A percentile compares a stretch with the other conserved stretches of the same genome.
Evolutionary conservation across 768 basidiomycete species (phyloP).

Genomic region (Sporobolomyces roseus): DNA sequence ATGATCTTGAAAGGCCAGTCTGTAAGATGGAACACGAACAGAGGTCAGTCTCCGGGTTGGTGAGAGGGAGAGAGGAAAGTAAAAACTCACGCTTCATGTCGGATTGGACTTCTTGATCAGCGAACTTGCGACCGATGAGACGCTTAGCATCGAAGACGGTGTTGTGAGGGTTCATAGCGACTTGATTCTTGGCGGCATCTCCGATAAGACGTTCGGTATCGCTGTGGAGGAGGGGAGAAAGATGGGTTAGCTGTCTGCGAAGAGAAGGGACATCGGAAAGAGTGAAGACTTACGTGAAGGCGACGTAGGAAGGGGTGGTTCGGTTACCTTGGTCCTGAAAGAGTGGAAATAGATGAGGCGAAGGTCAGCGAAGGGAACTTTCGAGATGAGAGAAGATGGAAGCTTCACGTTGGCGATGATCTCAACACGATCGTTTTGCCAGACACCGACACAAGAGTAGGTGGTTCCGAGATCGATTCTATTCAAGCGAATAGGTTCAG

Average conservation of each 20-base stretch:
- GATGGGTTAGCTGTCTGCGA: too few species aligned
- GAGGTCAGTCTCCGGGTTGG: too few species aligned
- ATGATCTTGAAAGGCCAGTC: slow-evolving; percentile 52
- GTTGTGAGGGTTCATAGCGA: slow-evolving; percentile 96
- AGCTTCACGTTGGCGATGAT: slow-evolving; percentile 49
- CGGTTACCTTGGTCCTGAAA: slow-evolving; percentile 52
- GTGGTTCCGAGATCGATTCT: slow-evolving; percentile 48
- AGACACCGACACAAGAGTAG: slow-evolving; percentile 53
- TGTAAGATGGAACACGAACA: too few species aligned
- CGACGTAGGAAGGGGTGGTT: slow-evolving; percentile 55
- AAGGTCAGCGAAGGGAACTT: neutral
- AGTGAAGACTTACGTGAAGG: slow-evolving; percentile 48
- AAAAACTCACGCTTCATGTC: slow-evolving; percentile 58
- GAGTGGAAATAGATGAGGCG: neutral
- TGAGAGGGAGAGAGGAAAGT: too few species aligned
- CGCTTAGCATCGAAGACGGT: slow-evolving; percentile 98
- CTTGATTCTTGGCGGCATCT: slow-evolving; percentile 98
- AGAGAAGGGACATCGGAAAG: neutral
- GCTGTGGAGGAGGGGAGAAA: slow-evolving; percentile 37
- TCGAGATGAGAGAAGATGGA: neutral
- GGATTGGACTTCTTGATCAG: slow-evolving; percentile 54
- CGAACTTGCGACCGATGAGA: slow-evolving; percentile 89
- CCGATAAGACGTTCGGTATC: slow-evolving; percentile 87
- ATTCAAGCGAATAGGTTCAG: neutral
- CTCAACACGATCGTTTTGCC: slow-evolving; percentile 52